These are phyloP conservation scores for Fusarium sp. DNA, from an alignment of 2,329 filamentous ascomycete species.

Conservation along the genomic window DNA sequence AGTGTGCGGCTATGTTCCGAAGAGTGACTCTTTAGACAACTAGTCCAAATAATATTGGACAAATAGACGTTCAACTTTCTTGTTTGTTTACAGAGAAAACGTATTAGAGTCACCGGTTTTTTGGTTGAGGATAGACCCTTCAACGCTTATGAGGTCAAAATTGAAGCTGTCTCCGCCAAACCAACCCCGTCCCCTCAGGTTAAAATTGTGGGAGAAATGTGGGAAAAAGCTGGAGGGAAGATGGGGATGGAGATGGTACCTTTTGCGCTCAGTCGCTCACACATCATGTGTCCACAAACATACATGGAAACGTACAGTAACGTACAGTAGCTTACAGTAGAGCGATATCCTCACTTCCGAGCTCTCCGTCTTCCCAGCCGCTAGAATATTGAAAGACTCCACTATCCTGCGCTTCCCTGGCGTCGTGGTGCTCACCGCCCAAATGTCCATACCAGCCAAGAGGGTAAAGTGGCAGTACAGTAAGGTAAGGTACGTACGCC, in stretches of 20 bases:
- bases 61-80: conserved; percentile 1
- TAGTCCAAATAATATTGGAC: background rate
- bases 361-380: conserved; percentile 37
- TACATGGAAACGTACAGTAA: conserved; percentile 31
- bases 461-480: conserved; percentile 26
- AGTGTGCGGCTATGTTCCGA: conserved; percentile 24
- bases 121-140: background rate
- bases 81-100: background rate
- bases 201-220: conserved; percentile 22
- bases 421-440: conserved; percentile 41
- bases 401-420: conserved; percentile 38
- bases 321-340: conserved; percentile 25
- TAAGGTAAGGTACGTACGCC: too few relatives aligned
- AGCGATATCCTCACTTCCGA: conserved; percentile 24
- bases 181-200: conserved; percentile 3
- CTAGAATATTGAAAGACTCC: conserved; percentile 46
- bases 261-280: conserved; percentile 2
- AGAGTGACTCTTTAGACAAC: background rate
- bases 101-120: too few relatives aligned
- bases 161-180: conserved; percentile 15
- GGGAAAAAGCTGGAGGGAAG: conserved; percentile 32
- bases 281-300: conserved; percentile 39
- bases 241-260: conserved; percentile 5
- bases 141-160: background rate
- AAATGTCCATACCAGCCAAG: conserved; percentile 28